Percentiles rank a stretch among this genome's conserved stretches.
Conservation (phyloP, 495 filamentous ascomycete genomes). For the Aspergillus homomorphus region DNA sequence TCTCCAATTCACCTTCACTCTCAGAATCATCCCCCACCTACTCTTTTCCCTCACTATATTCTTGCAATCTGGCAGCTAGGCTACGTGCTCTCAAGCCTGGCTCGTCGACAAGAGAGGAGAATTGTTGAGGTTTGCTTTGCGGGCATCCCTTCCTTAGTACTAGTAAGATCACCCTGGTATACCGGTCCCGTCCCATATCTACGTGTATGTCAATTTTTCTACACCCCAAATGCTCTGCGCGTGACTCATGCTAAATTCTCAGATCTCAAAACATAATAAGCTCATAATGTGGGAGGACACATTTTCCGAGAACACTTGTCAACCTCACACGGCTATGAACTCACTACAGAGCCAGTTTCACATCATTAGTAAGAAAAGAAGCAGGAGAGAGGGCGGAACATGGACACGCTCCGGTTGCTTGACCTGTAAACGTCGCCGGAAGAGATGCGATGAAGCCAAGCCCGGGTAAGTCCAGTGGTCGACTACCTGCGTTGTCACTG, state of each 20-base stretch:
- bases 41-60: no score
- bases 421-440: slow-evolving; percentile 45
- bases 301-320: not conserved
- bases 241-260: no score
- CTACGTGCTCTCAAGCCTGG: no score
- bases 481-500: not conserved
- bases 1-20: not conserved
- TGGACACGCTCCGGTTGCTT: slow-evolving; percentile 46
- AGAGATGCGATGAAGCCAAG: slow-evolving; percentile 45
- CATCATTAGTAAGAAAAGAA: slow-evolving; percentile 24
- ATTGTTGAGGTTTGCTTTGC: no score
- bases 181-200: no score
- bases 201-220: no score
- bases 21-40: not conserved
- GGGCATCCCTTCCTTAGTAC: no score
- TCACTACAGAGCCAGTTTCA: not conserved
- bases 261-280: no score
- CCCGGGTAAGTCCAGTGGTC: slow-evolving; percentile 28
- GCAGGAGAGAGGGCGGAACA: slow-evolving; percentile 33
- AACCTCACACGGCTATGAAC: not conserved
- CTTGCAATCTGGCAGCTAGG: no score
- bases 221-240: no score
- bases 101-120: no score
- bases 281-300: not conserved
- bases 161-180: no score